Evolutionary conservation across 2,329 filamentous ascomycete species (phyloP), one percentile per base, ranked within the genome.

Genomic region (Hymenoscyphus fructigenus): DNA sequence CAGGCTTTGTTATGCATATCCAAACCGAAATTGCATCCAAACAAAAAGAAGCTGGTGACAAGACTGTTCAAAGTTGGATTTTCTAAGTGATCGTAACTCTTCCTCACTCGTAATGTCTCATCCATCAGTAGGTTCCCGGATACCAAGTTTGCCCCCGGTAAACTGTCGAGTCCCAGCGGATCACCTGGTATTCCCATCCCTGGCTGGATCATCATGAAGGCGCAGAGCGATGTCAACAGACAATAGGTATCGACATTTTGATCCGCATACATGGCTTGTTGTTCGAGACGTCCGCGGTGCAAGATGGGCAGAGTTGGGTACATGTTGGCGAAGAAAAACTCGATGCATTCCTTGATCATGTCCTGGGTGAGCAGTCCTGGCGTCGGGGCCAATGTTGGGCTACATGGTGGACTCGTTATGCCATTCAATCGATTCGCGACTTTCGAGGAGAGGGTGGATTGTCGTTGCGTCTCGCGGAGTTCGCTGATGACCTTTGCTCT

Each of bases 41-140:
- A 93, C 29, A 94, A 76, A 75, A 94, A 93, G 76, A 91, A 92
- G 62, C 89, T 92, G n/a, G 89, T 92, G 65, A 88, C 86, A 14
- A 91, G 76, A 56, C 80, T 84, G 70, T 86, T 85, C 65, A 84
- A 75, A 9, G 80, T 85, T 7, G 86, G 82, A 15, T 78, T 78
- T 60, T 86, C 84, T 36, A 85, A 79, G 67, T 87, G 86, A 65
- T 89, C 86, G 68, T 83, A 84, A 26, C 84, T 83, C 73, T 87
- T 88, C 63, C 87, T 83, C 4, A 89, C 86, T n/a, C 85, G 82
- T 17, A 88, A 75, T 1, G 84, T 82, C 76, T 93, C 90, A 59
- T 91, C 86, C 68, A 92, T 79, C 58, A 93, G 79, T 47, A 90
- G 78, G 61, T 87, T 86, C 38, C 87, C 88, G 0, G 88, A 87